phyloP scores from a whole-genome alignment of 441 rosid genomes.

The Metrosideros polymorpha region DNA sequence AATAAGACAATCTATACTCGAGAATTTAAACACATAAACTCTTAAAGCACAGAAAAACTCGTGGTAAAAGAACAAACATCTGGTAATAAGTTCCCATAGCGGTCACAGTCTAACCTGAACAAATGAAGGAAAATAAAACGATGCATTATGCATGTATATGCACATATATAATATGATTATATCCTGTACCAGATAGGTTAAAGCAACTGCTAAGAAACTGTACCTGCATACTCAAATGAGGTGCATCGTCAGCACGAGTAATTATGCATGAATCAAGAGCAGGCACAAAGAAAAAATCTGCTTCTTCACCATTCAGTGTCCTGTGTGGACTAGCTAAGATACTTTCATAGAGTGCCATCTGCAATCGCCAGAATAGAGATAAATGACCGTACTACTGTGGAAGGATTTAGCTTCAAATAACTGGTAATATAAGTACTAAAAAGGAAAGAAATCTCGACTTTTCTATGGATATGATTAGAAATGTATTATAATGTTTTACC shows the following conservation, averaged over 20 bases:
- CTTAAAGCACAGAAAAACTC: background rate
- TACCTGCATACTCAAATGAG: conserved; percentile 80
- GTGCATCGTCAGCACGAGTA: conserved; percentile 88
- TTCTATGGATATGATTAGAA: background rate
- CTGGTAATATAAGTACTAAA: background rate
- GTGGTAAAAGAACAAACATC: background rate
- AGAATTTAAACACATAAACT: background rate
- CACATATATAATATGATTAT: background rate
- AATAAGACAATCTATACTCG: background rate
- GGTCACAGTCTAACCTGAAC: background rate
- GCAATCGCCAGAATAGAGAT: background rate
- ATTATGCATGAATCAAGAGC: conserved; percentile 97
- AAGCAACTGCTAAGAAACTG: conserved; percentile 4
- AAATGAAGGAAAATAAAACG: background rate
- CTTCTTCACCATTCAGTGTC: conserved; percentile 90
- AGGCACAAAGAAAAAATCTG: conserved; percentile 95
- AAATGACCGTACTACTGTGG: background rate
- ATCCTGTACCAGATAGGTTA: background rate
- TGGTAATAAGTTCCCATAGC: background rate
- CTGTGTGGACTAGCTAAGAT: conserved; percentile 72
- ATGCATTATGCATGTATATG: background rate
- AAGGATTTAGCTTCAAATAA: background rate
- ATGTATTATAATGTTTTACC: conserved; percentile 25
- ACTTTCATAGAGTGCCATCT: conserved; percentile 96
- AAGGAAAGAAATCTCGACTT: background rate